These are phyloP conservation scores for Arthroderma sp. DNA, from an alignment of 2,329 filamentous ascomycete genomes.

Conservation along the genomic window DNA sequence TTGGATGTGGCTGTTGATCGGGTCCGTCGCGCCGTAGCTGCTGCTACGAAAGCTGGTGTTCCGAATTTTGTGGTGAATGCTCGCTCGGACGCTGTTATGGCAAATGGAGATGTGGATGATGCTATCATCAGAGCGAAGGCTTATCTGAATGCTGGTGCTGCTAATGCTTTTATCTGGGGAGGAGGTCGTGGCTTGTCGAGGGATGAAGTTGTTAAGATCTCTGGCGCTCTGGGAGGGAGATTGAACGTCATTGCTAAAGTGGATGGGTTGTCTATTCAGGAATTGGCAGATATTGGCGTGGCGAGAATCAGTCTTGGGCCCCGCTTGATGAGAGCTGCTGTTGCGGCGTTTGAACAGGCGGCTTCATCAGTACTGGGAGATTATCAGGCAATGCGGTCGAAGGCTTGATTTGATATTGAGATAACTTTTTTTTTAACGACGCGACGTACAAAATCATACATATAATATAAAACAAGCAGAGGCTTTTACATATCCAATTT, in stretches of 20 bases:
- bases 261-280: slow-evolving; percentile 30
- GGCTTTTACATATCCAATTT: background rate
- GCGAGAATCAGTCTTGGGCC: slow-evolving; percentile 45
- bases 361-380: slow-evolving; percentile 9
- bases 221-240: slow-evolving; percentile 36
- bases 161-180: slow-evolving; percentile 50
- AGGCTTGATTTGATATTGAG: background rate
- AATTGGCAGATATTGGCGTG: slow-evolving; percentile 38
- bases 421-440: background rate
- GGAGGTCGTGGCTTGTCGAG: slow-evolving; percentile 30
- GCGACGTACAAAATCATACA: background rate
- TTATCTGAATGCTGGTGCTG: slow-evolving; percentile 46
- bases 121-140: slow-evolving; percentile 41
- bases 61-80: slow-evolving; percentile 47
- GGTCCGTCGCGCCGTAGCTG: slow-evolving; percentile 24
- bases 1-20: slow-evolving; percentile 37
- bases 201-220: slow-evolving; percentile 36
- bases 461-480: background rate
- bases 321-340: slow-evolving; percentile 31
- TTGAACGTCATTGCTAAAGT: slow-evolving; percentile 37
- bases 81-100: slow-evolving; percentile 40
- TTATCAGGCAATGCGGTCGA: slow-evolving; percentile 10
- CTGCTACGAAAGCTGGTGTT: slow-evolving; percentile 31
- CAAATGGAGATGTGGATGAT: slow-evolving; percentile 31
- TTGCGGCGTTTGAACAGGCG: slow-evolving; percentile 13